Conservation (phyloP, 257 asterid genomes). For the Rubia yunnanensis region DNA sequence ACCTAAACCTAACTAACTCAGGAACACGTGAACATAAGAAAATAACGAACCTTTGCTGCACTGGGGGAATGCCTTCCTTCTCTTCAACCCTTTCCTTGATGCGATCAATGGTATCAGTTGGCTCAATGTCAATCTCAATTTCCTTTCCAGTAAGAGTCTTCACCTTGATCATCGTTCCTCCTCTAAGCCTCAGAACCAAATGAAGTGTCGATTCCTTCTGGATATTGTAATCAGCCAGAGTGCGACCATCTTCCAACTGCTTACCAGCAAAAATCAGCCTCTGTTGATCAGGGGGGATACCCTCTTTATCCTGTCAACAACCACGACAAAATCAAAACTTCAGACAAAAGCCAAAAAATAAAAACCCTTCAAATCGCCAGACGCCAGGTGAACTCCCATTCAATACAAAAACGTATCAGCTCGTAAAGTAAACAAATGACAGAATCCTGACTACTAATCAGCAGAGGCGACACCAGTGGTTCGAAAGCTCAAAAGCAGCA, state of each 20-base stretch:
- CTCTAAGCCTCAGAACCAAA: slow-evolving; percentile 54
- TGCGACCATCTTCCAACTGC: slow-evolving; percentile 19
- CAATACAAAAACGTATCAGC: background rate
- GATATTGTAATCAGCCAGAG: slow-evolving; percentile 20
- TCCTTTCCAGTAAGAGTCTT: slow-evolving; percentile 69
- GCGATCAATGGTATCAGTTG: slow-evolving; percentile 51
- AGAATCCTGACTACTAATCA: background rate
- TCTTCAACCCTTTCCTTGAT: slow-evolving; percentile 67
- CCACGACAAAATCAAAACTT: background rate
- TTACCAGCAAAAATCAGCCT: slow-evolving; percentile 17
- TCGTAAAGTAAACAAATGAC: background rate
- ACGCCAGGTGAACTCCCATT: background rate
- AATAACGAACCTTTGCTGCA: slow-evolving; percentile 45
- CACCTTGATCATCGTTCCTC: slow-evolving; percentile 71
- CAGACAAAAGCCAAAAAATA: background rate
- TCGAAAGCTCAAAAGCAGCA: background rate
- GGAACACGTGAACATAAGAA: background rate
- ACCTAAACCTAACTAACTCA: background rate
- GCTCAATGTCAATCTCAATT: slow-evolving; percentile 65
- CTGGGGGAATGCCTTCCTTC: slow-evolving; percentile 67
- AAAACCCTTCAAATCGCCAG: background rate
- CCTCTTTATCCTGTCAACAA: slow-evolving; percentile 16
- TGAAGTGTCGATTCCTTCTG: slow-evolving; percentile 52
- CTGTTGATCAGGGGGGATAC: slow-evolving; percentile 19
- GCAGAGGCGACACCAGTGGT: background rate